phyloP scores from a whole-genome alignment of 768 basidiomycete genomes.

The Auriscalpium vulgare region DNA sequence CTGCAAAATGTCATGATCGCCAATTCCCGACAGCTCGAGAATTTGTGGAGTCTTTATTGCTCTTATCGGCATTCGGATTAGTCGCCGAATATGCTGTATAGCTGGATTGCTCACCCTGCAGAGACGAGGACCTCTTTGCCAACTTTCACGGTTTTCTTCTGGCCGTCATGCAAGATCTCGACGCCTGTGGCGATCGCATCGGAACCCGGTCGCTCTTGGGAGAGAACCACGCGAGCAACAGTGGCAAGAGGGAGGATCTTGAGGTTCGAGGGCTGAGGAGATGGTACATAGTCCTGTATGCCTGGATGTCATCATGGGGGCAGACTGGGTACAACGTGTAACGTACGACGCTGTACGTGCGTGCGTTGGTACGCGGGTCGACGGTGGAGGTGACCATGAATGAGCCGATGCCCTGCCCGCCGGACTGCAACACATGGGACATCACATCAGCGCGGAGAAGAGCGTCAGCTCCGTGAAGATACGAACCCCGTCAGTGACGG shows the following conservation, averaged over 20 bases:
- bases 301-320: neutral
- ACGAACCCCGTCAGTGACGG: slow-evolving; percentile 20
- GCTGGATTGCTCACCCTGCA: slow-evolving; percentile 21
- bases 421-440: neutral
- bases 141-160: slow-evolving; percentile 24
- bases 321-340: neutral
- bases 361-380: slow-evolving; percentile 5
- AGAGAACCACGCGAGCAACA: neutral
- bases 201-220: neutral
- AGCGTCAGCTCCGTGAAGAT: neutral
- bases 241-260: neutral
- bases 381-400: slow-evolving; percentile 9
- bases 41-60: slow-evolving; percentile 36
- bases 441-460: neutral
- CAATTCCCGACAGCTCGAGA: slow-evolving; percentile 53
- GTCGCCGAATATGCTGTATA: neutral
- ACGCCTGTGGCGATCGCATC: slow-evolving; percentile 27
- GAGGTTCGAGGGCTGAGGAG: neutral
- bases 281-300: neutral
- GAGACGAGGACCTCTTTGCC: slow-evolving; percentile 36
- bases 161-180: slow-evolving; percentile 24
- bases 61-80: slow-evolving; percentile 9
- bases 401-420: slow-evolving; percentile 4
- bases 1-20: slow-evolving; percentile 33
- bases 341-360: slow-evolving; percentile 9